Percentiles rank a stretch among this genome's conserved stretches.
Conservation (phyloP, 768 basidiomycete species). For the Boletus reticulatus region DNA sequence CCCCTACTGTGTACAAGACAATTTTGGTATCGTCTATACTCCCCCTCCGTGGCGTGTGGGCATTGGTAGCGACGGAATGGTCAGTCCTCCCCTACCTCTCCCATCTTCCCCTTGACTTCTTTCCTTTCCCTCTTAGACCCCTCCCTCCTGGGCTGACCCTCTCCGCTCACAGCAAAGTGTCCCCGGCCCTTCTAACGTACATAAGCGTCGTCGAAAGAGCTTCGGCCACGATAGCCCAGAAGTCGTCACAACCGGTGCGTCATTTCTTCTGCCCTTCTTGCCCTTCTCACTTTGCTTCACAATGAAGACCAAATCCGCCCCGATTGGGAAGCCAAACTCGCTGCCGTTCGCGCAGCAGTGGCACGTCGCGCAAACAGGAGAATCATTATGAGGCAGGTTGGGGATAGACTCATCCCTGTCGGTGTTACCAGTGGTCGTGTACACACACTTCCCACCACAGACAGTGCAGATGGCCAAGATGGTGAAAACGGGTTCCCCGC, state of each 20-base stretch:
- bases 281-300: slow-evolving; percentile 5
- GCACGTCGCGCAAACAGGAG: slow-evolving; percentile 93
- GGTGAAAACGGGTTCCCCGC: slow-evolving; percentile 33
- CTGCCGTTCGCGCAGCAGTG: slow-evolving; percentile 92
- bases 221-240: slow-evolving; percentile 83
- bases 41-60: slow-evolving; percentile 81
- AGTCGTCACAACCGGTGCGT: slow-evolving; percentile 85
- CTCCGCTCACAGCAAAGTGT: slow-evolving; percentile 44
- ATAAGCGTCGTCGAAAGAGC: slow-evolving; percentile 84
- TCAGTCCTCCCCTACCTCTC: slow-evolving; percentile 33
- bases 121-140: slow-evolving; percentile 28
- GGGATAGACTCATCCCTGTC: slow-evolving; percentile 94
- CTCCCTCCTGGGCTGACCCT: slow-evolving; percentile 53
- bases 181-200: slow-evolving; percentile 40
- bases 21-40: slow-evolving; percentile 90
- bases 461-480: slow-evolving; percentile 45
- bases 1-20: slow-evolving; percentile 96
- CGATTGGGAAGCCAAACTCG: slow-evolving; percentile 96
- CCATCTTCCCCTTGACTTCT: background rate
- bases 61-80: slow-evolving; percentile 70
- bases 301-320: slow-evolving; percentile 88
- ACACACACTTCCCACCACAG: slow-evolving; percentile 60
- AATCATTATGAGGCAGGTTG: slow-evolving; percentile 98
- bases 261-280: background rate
- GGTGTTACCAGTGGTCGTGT: slow-evolving; percentile 91